Evolutionary conservation across 805 yeast species (phyloP), one percentile per base, ranked within the genome.

Genomic region (Suhomyces pyralidae): DNA sequence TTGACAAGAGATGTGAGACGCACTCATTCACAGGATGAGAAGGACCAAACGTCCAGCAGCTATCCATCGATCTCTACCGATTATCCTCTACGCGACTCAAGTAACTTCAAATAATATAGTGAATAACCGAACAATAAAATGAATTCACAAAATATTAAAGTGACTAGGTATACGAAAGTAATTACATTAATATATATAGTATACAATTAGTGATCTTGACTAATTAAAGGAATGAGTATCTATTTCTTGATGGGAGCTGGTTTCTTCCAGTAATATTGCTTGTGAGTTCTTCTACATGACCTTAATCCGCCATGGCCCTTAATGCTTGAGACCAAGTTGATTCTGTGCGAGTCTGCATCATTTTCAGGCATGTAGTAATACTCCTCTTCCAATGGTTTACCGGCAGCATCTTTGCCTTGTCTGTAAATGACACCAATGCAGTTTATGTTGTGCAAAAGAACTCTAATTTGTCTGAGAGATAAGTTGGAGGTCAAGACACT

Each of bases 391-490:
- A 94, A 76, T 3, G 88, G 89, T 67, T 91, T 90, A 9, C 98
- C 99, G 2, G 97, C 96, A 2, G 98, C 97, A 69, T 94, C 99
- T 67, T 91, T 92, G 47, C 97, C 97, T 53, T 81, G 78, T 68
- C 98, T 86, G 62, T 83, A 81, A 55, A 94, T 92, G 9, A 88
- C 86, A n/a, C 98, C 98, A 53, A 93, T 80, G 61, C 93, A 86
- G 5, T 69, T 61, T 38, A 83, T 71, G 44, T 68, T 64, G 49
- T 71, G 68, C 44, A 84, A 74, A 7, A 82, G 63, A 17, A 65
- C 65, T 45, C 81, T 74, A 12, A 82, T 68, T 52, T 76, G 75
- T 28, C 72, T 67, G 34, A 77, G 70, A 4, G 79, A 60, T 44
- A 86, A 62, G 5, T 70, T 66, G 5, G 81, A 73, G 3, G 86